Percentiles rank a stretch among this genome's conserved stretches.
phyloP scores from a whole-genome alignment of 164 flowering plant genomes.

The Tinospora cordifolia region DNA sequence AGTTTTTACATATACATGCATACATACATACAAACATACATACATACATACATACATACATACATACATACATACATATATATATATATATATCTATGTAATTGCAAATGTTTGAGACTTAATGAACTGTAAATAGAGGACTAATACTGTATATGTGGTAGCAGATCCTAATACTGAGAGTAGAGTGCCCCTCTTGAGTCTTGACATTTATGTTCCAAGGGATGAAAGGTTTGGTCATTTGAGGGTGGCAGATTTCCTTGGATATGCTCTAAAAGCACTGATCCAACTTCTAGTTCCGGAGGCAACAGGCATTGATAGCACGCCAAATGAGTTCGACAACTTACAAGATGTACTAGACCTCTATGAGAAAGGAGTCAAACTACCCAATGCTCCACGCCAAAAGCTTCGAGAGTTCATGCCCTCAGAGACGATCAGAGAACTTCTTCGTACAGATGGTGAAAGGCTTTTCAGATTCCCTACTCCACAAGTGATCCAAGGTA shows the following conservation, averaged over 20 bases:
- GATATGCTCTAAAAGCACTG: slow-evolving; percentile 57
- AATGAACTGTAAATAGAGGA: background rate
- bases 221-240: slow-evolving; percentile 73
- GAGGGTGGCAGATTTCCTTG: slow-evolving; percentile 81
- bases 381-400: slow-evolving; percentile 28
- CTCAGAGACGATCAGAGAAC: slow-evolving; percentile 66
- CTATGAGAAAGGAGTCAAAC: slow-evolving; percentile 57
- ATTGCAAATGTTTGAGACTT: background rate
- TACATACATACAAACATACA: too few relatives aligned
- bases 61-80: too few relatives aligned
- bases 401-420: slow-evolving; percentile 43
- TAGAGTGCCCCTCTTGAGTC: slow-evolving; percentile 52
- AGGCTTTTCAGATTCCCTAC: slow-evolving; percentile 52
- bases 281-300: slow-evolving; percentile 60
- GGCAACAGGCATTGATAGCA: slow-evolving; percentile 42
- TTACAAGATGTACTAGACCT: slow-evolving; percentile 55
- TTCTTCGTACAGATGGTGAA: slow-evolving; percentile 64
- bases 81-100: background rate
- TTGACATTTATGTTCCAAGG: slow-evolving; percentile 80
- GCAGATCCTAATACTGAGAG: slow-evolving; percentile 64
- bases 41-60: too few relatives aligned
- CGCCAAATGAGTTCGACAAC: slow-evolving; percentile 67
- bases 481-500: slow-evolving; percentile 64
- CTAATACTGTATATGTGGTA: background rate
- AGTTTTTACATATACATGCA: background rate